Evolutionary conservation across 2,329 filamentous ascomycete genomes (phyloP).

Genomic region (Hirsutella thompsonii): DNA sequence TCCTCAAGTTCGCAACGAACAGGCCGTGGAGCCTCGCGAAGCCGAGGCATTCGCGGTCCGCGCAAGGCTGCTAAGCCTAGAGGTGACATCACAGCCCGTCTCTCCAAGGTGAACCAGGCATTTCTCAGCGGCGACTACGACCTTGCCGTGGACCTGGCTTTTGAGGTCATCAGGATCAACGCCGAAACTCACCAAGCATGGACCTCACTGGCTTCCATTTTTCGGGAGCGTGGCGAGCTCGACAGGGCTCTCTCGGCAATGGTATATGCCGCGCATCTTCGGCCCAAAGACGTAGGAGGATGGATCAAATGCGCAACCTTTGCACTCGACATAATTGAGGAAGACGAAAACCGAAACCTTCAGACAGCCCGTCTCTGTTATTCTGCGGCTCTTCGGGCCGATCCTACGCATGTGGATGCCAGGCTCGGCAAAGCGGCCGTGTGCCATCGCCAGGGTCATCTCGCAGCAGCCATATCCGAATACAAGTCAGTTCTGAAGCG

Average conservation of each 20-base stretch:
- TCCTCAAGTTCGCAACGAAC: conserved; percentile 8
- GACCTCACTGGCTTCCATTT: conserved; percentile 48
- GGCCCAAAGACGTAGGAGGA: conserved; percentile 43
- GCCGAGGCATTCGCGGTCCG: conserved; percentile 27
- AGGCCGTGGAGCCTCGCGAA: conserved; percentile 10
- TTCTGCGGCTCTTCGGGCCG: conserved; percentile 43
- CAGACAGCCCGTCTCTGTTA: conserved; percentile 46
- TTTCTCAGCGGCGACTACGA: conserved; percentile 51
- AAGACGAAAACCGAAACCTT: conserved; percentile 33
- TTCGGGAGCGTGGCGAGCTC: conserved; percentile 44
- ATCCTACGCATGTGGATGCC: conserved; percentile 42
- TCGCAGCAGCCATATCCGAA: conserved; percentile 40
- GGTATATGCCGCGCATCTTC: conserved; percentile 49
- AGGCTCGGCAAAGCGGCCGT: conserved; percentile 47
- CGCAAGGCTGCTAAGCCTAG: conserved; percentile 54
- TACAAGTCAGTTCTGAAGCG: conserved; percentile 42
- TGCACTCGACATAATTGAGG: conserved; percentile 35
- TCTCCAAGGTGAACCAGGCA: conserved; percentile 54
- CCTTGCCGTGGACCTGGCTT: conserved; percentile 42
- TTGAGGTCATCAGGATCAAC: conserved; percentile 55
- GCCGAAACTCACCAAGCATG: conserved; percentile 54
- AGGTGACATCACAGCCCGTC: conserved; percentile 55
- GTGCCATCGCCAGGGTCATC: conserved; percentile 40
- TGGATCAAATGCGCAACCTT: conserved; percentile 49
- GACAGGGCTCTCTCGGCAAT: conserved; percentile 45